phyloP scores from a whole-genome alignment of 169 alveolate genomes.

The Theileria parva region DNA sequence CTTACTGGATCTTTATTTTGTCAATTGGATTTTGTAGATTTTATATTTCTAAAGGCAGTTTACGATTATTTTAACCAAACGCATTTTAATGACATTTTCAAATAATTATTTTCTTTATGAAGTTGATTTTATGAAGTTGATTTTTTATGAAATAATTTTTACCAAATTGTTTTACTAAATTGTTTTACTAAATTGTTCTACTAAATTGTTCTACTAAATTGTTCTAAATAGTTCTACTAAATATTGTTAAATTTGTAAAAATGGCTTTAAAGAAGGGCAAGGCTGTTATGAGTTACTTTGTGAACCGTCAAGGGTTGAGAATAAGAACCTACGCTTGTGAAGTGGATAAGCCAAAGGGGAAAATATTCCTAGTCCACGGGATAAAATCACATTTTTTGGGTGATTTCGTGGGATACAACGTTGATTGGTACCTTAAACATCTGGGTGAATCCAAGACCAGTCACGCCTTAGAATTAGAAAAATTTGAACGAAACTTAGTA shows the following conservation, averaged over 20 bases:
- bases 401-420: constrained; percentile 69
- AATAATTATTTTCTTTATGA: too few species aligned
- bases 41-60: neutral
- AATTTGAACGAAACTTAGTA: constrained; percentile 17
- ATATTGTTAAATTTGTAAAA: neutral
- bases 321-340: constrained; percentile 66
- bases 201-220: neutral
- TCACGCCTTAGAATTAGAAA: constrained; percentile 19
- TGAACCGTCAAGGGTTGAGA: constrained; percentile 60
- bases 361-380: constrained; percentile 70
- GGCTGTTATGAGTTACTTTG: constrained; percentile 62
- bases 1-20: neutral
- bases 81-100: neutral
- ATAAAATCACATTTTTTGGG: constrained; percentile 62
- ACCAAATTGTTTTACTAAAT: neutral
- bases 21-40: neutral
- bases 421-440: constrained; percentile 49
- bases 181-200: neutral
- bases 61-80: neutral
- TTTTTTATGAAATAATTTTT: too few species aligned
- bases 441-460: constrained; percentile 40
- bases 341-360: constrained; percentile 63
- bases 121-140: too few species aligned
- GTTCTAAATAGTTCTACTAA: too few species aligned
- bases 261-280: constrained; percentile 37